Conservation (phyloP, 2,329 filamentous ascomycete genomes). For the Xylariaceae sp. region DNA sequence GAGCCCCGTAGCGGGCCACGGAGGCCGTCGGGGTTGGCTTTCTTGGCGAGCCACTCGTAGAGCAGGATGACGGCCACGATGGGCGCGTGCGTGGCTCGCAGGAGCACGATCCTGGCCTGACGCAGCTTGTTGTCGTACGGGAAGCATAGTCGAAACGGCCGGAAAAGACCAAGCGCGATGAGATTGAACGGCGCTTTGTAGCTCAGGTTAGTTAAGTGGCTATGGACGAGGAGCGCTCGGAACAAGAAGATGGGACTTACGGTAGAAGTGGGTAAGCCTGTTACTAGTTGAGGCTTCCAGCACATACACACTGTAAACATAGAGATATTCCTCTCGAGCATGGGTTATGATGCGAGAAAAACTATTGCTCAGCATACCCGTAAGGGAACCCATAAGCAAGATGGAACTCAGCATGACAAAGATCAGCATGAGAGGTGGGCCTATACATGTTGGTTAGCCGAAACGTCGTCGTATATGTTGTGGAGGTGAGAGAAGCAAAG, state of each 20-base stretch:
- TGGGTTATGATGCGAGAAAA: slow-evolving; percentile 67
- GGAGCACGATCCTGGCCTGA: slow-evolving; percentile 60
- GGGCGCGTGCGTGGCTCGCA: slow-evolving; percentile 66
- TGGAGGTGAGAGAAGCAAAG: background rate
- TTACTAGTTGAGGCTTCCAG: slow-evolving; percentile 70
- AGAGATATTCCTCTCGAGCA: slow-evolving; percentile 75
- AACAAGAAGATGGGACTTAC: slow-evolving; percentile 24
- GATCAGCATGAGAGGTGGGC: slow-evolving; percentile 66
- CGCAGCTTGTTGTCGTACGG: slow-evolving; percentile 66
- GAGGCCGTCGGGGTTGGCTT: slow-evolving; percentile 47
- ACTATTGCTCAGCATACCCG: slow-evolving; percentile 77
- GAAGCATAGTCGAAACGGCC: slow-evolving; percentile 71
- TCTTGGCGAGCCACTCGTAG: slow-evolving; percentile 61
- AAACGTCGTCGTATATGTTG: background rate
- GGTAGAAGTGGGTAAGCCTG: slow-evolving; percentile 70
- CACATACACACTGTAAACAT: slow-evolving; percentile 70
- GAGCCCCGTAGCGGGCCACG: slow-evolving; percentile 46
- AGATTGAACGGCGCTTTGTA: slow-evolving; percentile 66
- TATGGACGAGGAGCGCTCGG: no score
- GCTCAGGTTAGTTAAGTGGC: background rate
- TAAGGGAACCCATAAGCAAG: slow-evolving; percentile 76
- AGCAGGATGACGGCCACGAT: slow-evolving; percentile 69
- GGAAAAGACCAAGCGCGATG: slow-evolving; percentile 70
- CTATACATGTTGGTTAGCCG: slow-evolving; percentile 23
- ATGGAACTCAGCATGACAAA: slow-evolving; percentile 80